Percentiles rank a stretch among this genome's conserved stretches.
These are phyloP conservation scores for Vigna reflexopilosa DNA, from an alignment of 306 rosid species.

Conservation along the genomic window DNA sequence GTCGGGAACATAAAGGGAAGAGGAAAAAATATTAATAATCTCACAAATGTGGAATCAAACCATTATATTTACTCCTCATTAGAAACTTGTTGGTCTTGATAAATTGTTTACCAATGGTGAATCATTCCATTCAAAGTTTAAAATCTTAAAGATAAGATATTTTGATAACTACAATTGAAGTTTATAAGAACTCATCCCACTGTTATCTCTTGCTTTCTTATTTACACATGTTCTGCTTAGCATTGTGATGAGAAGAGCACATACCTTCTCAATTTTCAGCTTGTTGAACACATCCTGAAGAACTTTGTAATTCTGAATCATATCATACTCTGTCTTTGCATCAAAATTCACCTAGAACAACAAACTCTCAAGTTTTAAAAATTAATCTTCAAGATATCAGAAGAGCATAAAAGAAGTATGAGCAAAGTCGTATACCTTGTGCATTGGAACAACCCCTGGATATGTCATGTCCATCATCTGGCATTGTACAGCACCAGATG, in stretches of 20 bases:
- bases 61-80: slow-evolving; percentile 22
- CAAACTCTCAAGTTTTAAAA: slow-evolving; percentile 32
- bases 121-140: slow-evolving; percentile 28
- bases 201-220: slow-evolving; percentile 16
- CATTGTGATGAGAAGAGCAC: slow-evolving; percentile 6
- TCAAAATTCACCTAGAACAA: slow-evolving; percentile 84
- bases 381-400: neutral
- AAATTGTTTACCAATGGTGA: neutral
- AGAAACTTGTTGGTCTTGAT: slow-evolving; percentile 6
- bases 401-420: slow-evolving; percentile 18
- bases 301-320: slow-evolving; percentile 95
- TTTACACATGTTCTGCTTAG: neutral
- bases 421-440: slow-evolving; percentile 66
- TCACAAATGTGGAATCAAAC: slow-evolving; percentile 22
- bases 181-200: neutral
- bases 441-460: slow-evolving; percentile 97
- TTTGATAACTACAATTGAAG: slow-evolving; percentile 1
- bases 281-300: slow-evolving; percentile 92
- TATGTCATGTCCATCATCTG: slow-evolving; percentile 95
- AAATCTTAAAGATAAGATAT: neutral
- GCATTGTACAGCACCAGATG: slow-evolving; percentile 98
- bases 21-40: neutral
- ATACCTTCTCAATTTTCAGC: slow-evolving; percentile 88
- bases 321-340: slow-evolving; percentile 91
- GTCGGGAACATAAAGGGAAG: neutral